A percentile compares a stretch with the other conserved stretches of the same genome.
phyloP scores from a whole-genome alignment of 148 eudicot genomes.

The Talinum fruticosum region DNA sequence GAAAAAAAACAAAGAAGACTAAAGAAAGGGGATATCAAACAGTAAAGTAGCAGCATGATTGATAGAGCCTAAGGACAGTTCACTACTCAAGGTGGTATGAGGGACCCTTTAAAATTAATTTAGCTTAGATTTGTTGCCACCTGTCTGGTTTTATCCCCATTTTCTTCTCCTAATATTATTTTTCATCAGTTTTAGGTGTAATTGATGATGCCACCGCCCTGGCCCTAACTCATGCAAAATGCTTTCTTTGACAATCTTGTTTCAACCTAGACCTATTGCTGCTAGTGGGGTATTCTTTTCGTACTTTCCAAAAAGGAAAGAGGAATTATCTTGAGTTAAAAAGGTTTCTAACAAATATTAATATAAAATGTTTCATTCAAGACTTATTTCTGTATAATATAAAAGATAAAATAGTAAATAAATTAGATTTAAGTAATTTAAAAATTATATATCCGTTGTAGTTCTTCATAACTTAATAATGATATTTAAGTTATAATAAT shows the following conservation, averaged over 20 bases:
- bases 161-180: background rate
- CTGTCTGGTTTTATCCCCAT: conserved; percentile 1
- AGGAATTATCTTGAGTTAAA: too few relatives aligned
- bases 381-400: too few relatives aligned
- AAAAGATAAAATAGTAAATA: too few relatives aligned
- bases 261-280: too few relatives aligned
- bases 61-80: background rate
- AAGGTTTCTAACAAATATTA: too few relatives aligned
- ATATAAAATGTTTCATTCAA: too few relatives aligned
- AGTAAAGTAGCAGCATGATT: conserved; percentile 1
- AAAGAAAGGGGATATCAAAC: background rate
- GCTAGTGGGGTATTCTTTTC: too few relatives aligned
- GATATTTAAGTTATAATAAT: background rate
- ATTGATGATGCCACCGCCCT: conserved; percentile 11
- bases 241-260: background rate
- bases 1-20: background rate
- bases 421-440: too few relatives aligned
- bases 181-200: background rate
- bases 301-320: too few relatives aligned
- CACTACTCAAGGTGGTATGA: conserved; percentile 3
- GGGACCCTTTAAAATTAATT: background rate
- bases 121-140: conserved; percentile 14
- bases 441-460: too few relatives aligned
- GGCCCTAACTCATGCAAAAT: background rate
- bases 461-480: too few relatives aligned